Conservation (phyloP, 441 rosid species). For the Dalechampia spathulata region DNA sequence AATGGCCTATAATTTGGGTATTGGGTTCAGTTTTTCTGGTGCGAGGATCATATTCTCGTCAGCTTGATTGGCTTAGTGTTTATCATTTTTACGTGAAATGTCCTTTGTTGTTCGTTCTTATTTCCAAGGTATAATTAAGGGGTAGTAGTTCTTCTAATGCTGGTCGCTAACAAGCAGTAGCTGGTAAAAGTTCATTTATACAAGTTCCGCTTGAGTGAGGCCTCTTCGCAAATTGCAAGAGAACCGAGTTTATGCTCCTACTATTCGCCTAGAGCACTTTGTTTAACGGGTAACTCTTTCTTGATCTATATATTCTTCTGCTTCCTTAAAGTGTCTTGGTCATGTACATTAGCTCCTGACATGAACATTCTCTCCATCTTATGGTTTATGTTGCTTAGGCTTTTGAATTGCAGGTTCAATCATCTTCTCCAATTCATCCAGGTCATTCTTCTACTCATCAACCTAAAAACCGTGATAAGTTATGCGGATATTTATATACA, state of each 20-base stretch:
- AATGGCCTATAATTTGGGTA: neutral
- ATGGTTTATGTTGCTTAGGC: conserved; percentile 12
- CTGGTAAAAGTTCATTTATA: too few species aligned
- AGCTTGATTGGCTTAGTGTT: too few species aligned
- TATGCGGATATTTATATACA: too few species aligned
- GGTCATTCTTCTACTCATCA: conserved; percentile 41
- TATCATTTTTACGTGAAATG: neutral
- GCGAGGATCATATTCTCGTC: too few species aligned
- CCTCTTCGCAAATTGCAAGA: too few species aligned
- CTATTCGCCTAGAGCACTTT: too few species aligned
- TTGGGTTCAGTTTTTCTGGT: neutral
- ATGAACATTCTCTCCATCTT: neutral
- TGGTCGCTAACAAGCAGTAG: neutral
- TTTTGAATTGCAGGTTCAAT: conserved; percentile 36
- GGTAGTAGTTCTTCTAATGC: neutral
- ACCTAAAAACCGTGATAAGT: conserved; percentile 27
- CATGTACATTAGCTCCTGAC: neutral
- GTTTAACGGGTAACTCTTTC: too few species aligned
- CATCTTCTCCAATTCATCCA: conserved; percentile 42
- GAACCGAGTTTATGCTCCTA: too few species aligned
- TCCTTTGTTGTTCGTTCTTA: neutral
- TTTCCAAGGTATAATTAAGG: too few species aligned
- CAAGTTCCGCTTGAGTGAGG: too few species aligned
- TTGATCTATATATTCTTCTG: too few species aligned
- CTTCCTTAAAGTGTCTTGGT: too few species aligned